phyloP scores from a whole-genome alignment of 345 rosid species.

The Syzygium oleosum region DNA sequence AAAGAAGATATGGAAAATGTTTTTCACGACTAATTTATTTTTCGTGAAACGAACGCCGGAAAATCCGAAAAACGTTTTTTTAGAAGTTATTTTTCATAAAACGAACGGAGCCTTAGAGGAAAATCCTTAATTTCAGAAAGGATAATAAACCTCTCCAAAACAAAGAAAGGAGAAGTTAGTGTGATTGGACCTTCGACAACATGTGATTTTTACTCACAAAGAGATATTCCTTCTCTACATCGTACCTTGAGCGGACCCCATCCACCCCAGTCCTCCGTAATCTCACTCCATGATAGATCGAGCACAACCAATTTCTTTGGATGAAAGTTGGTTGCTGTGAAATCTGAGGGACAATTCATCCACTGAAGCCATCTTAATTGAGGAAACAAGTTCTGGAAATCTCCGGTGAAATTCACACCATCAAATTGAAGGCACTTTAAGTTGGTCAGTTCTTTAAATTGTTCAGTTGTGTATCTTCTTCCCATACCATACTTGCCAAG shows the following conservation, averaged over 20 bases:
- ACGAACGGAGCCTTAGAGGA: background rate
- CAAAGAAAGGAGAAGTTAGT: background rate
- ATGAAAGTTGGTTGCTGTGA: background rate
- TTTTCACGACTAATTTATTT: too few species aligned
- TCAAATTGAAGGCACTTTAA: background rate
- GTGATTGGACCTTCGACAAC: background rate
- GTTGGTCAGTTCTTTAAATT: background rate
- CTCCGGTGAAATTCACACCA: background rate
- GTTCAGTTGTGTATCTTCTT: background rate
- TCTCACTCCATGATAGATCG: background rate
- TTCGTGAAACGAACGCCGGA: too few species aligned
- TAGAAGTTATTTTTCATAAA: too few species aligned
- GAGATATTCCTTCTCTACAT: background rate
- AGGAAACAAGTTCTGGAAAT: background rate
- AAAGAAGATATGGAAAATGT: too few species aligned
- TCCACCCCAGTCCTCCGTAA: background rate
- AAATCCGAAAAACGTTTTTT: too few species aligned
- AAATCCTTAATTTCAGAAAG: background rate
- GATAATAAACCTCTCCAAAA: background rate
- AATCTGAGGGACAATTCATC: background rate
- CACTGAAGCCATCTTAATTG: background rate
- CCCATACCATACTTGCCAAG: background rate
- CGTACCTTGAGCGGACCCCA: background rate
- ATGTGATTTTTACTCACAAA: background rate
- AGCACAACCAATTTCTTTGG: background rate